phyloP scores from a whole-genome alignment of 1,284 basidiomycete species.

The Ganoderma resinaceum region DNA sequence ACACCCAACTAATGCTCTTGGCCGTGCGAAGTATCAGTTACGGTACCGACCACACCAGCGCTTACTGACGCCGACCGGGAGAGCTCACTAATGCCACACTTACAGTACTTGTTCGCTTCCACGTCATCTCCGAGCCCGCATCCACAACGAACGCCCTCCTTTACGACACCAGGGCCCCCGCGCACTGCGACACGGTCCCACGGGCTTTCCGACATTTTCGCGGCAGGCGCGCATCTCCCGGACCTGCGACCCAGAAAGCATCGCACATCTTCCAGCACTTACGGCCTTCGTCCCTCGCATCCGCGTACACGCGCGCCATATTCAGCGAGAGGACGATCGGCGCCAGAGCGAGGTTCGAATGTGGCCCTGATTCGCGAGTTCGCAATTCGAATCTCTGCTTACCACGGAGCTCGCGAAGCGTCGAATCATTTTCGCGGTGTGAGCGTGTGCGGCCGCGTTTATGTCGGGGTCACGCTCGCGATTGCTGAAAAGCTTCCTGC shows the following conservation, averaged over 20 bases:
- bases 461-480: not conserved
- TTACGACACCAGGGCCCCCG: constrained; percentile 20
- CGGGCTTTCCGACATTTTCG: constrained; percentile 22
- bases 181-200: constrained; percentile 23
- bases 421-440: not conserved
- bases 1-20: not conserved
- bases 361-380: constrained; percentile 3
- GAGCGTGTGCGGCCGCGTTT: not conserved
- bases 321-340: constrained; percentile 3
- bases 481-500: not conserved
- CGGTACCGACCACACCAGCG: not conserved
- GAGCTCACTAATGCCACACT: constrained; percentile 1
- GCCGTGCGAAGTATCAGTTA: not conserved
- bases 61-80: constrained; percentile 2
- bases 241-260: not conserved
- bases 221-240: constrained; percentile 10
- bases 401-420: not conserved
- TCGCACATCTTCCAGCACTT: not conserved
- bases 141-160: not conserved
- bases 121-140: constrained; percentile 8
- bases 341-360: not conserved
- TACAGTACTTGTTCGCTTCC: not conserved
- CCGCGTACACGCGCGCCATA: not conserved
- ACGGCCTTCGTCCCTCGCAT: not conserved
- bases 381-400: not conserved